Base-by-base conservation (phyloP, 2,329 filamentous ascomycete genomes). In the Scytalidium lignicola region DNA sequence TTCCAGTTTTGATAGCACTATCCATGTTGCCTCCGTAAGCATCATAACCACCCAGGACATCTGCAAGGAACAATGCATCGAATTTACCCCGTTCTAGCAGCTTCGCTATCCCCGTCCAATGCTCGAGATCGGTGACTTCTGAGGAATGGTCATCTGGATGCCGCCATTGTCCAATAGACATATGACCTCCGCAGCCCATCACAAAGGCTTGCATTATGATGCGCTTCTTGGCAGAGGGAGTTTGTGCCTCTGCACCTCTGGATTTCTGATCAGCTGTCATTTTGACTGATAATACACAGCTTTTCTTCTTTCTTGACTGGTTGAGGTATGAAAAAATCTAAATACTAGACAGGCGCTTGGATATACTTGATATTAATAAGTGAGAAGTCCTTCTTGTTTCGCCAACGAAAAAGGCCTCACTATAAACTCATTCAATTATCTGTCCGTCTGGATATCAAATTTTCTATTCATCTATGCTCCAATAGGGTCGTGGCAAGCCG, bases 21-120 rank as follows among this genome's bases (percentile, higher is more conserved):
- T 75, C 72, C 3, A 85, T 69, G 51, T 77, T 81, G 13, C 48
- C 5, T 70, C 64, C 0, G 65, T 84, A 86, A 3, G 86, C 81
- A 65, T 87, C 82, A 59, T 86, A 26, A 3, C 41, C 49, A 20
- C 46, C 51, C 41, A 86, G 71, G 0, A 83, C 79, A 58, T 85
- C 81, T 0, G 82, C 82, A 45, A 85, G 80, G 62, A 84, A 85
- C 28, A 84, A 80, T 9, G 78, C 79, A 47, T 83, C 78, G 52
- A 84, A 82, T 45, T 82, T 80, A 32, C 76, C 80, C 0, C 71
- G 67, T 54, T 85, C 81, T 1, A 82, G 71, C 0, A 79, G 63
- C 51, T 81, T 72, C 0, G 80, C 81, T 0, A 85, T 64, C 51
- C 49, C 53, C 20, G 47, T 32, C 23, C 40, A 52, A 18, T 54